Base-by-base conservation (phyloP, 257 asterid genomes). In the Solanum sitiens region DNA sequence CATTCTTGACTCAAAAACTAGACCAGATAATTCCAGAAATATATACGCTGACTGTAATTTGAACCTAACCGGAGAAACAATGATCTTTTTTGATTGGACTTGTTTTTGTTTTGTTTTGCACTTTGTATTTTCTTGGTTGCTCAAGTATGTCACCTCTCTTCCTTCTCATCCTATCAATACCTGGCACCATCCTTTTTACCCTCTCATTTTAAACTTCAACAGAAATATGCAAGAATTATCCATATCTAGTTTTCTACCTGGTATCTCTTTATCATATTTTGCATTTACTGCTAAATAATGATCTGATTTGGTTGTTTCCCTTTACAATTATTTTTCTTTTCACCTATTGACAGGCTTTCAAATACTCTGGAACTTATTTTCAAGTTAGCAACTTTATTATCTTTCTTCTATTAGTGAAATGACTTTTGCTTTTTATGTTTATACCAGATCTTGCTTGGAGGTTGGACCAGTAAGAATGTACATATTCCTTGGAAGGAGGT, bases 401-500 rank as follows among this genome's bases (percentile, higher is more conserved):
- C 25, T 45, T 44, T 79, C 61, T 77, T 44, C 67, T 79, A 44
- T 79, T 79, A 30, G 30, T 82, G 30, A 82, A 82, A 30, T 82
- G 85, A 50, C 70, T 82, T 82, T 32, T 50, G 70, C 30, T 32
- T 82, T 30, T 40, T 50, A 88, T 84, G 21, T 59, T 59, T 59
- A 59, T 88, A 90, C 88, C 92, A 95, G 99, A 89, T 95, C 87
- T 91, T 96, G 89, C 87, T 65, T 89, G 96, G 95, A 83, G 92
- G 92, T 75, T 93, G 94, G 95, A 87, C 89, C 53, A 92, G 93
- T 87, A 83, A 94, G 67, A 86, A 91, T 91, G 84, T 88, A 87
- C 92, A 90, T 88, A 91, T 95, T 90, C 91, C 95, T 67, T 95
- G 98, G 98, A 93, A 91, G 92, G 98, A 93, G 91, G 96, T 92